phyloP scores from a whole-genome alignment of 1,284 basidiomycete genomes.

The Ceratobasidium papillatum region DNA sequence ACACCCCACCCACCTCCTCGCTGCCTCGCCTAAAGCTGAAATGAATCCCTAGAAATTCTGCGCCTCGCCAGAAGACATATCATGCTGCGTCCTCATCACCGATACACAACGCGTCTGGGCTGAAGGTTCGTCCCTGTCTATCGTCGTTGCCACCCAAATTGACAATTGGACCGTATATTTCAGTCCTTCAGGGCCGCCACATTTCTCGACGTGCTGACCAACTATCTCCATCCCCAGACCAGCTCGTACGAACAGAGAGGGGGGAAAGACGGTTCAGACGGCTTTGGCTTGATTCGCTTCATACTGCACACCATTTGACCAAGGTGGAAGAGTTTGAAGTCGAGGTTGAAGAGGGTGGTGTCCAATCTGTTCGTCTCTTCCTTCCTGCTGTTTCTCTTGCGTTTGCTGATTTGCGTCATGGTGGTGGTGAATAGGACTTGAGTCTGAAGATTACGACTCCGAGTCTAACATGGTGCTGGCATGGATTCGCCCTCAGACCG shows the following conservation, averaged over 20 bases:
- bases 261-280: slow-evolving; percentile 2
- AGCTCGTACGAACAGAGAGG: background rate
- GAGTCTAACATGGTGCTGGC: slow-evolving; percentile 9
- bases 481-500: slow-evolving; percentile 12
- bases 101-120: slow-evolving; percentile 24
- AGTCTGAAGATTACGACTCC: background rate
- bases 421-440: slow-evolving; percentile 3
- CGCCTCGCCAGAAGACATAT: background rate
- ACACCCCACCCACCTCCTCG: no score
- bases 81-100: slow-evolving; percentile 19
- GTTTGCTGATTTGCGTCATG: background rate
- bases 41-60: slow-evolving; percentile 23
- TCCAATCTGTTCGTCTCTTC: background rate
- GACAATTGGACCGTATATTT: background rate
- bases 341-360: background rate
- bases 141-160: background rate
- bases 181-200: slow-evolving; percentile 25
- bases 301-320: background rate
- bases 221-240: background rate
- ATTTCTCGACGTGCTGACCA: slow-evolving; percentile 19
- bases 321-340: slow-evolving; percentile 10
- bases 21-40: background rate
- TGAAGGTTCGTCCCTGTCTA: slow-evolving; percentile 10
- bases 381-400: background rate
- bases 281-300: background rate